Conservation (phyloP, 2,329 filamentous ascomycete species). For the Didymella exigua region DNA sequence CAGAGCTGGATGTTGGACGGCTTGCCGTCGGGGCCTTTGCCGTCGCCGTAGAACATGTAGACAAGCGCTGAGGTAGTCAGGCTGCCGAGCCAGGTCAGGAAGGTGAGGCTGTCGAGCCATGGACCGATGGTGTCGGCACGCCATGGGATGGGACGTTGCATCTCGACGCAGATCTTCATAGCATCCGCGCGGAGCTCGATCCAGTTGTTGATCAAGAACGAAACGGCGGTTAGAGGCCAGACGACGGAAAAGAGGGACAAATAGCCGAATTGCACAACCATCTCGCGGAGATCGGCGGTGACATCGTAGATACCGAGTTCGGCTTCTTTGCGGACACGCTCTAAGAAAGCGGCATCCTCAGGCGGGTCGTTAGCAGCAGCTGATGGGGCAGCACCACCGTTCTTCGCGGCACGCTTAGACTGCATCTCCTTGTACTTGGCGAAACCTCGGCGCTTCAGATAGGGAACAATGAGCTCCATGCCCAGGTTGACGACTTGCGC, state of each 20-base stretch:
- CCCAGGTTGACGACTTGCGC: slow-evolving; percentile 88
- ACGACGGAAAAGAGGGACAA: slow-evolving; percentile 89
- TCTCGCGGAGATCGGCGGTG: slow-evolving; percentile 83
- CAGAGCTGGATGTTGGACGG: slow-evolving; percentile 76
- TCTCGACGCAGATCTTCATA: slow-evolving; percentile 89
- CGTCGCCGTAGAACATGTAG: slow-evolving; percentile 80
- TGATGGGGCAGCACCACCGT: slow-evolving; percentile 58
- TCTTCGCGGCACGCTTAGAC: slow-evolving; percentile 62
- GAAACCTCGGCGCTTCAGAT: slow-evolving; percentile 77
- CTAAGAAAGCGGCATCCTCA: slow-evolving; percentile 80
- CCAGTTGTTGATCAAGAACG: slow-evolving; percentile 95
- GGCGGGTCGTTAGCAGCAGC: slow-evolving; percentile 66
- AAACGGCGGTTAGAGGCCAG: slow-evolving; percentile 90
- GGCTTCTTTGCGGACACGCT: slow-evolving; percentile 80
- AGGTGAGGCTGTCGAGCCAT: slow-evolving; percentile 83
- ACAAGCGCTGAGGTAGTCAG: slow-evolving; percentile 86
- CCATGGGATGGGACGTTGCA: slow-evolving; percentile 87
- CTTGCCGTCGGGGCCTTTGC: slow-evolving; percentile 67
- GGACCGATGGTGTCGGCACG: slow-evolving; percentile 93
- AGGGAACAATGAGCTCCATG: slow-evolving; percentile 84
- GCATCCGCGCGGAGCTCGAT: slow-evolving; percentile 91
- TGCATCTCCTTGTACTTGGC: slow-evolving; percentile 80
- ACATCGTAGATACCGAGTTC: slow-evolving; percentile 87
- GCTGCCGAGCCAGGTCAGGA: slow-evolving; percentile 92
- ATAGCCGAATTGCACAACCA: slow-evolving; percentile 70